Base-by-base conservation (phyloP, 495 filamentous ascomycete genomes). In the Xylaria telfairii region DNA sequence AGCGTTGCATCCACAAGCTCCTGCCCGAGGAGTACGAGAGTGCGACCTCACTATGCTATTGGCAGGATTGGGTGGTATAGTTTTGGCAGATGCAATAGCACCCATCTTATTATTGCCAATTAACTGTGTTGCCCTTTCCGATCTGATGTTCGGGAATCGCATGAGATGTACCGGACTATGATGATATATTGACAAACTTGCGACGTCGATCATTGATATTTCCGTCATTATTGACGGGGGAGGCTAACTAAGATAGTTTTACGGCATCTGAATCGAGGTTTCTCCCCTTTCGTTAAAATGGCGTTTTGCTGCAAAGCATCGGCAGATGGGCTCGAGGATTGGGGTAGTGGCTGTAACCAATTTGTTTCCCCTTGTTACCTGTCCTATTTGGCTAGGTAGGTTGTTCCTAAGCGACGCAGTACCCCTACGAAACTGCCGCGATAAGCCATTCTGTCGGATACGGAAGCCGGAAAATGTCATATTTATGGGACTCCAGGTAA, bases 61-160 rank as follows among this genome's bases (percentile, higher is more conserved):
- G 65, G 51, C 53, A 13, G 21, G 39, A 67, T 26, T 24, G n/a
- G 39, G 39, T 42, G 2, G 62, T 21, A 17, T 34, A 15, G 44
- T 51, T 51, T 39, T 65, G 63, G 63, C 46, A 65, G 28, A 65
- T 51, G 63, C 30, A 65, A 65, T 65, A 65, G 19, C 19, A 28
- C 19, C 28, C 28, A 51, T 65, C 44, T 54, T 66, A 54, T 42
- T 65, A 49, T 65, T 65, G 62, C 44, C 44, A 65, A 47, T 51
- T 65, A 65, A 62, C 59, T 32, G 21, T 62, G 28, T 13, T 42
- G 37, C 9, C 19, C 59, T 28, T 62, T 66, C 64, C 64, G 46
- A 66, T 66, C 47, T 66, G 32, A 19, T 32, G 19, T 53, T 42
- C 42, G 62, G 62, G 24, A 24, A 34, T 65, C 42, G 44, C 62